Evolutionary conservation across 768 basidiomycete genomes (phyloP).

Genomic region (Trametes gibbosa): DNA sequence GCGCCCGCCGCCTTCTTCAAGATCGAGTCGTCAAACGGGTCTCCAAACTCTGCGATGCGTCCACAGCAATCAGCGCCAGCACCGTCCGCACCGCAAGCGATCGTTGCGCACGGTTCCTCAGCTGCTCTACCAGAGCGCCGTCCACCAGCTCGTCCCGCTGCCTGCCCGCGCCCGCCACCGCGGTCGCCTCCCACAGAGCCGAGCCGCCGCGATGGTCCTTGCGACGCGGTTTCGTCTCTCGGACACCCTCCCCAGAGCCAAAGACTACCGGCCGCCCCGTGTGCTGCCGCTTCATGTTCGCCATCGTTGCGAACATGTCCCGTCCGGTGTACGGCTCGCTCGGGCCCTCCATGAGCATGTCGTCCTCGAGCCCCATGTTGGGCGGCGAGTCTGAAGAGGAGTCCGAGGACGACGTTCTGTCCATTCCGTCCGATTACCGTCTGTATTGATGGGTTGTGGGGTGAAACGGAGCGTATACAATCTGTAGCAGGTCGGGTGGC

Average conservation of each 20-base stretch:
- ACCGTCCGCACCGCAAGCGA: too few species aligned
- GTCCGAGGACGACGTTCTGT: conserved; percentile 23
- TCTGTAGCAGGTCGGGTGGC: background rate
- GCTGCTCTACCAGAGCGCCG: conserved; percentile 18
- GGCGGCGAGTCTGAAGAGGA: conserved; percentile 23
- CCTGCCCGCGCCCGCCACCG: background rate
- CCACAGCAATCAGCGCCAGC: background rate
- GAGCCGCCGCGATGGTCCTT: conserved; percentile 12
- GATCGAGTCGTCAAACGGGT: conserved; percentile 29
- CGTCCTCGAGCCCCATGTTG: background rate
- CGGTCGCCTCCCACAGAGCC: conserved; percentile 1
- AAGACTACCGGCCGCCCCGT: background rate
- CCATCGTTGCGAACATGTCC: background rate
- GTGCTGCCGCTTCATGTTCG: conserved; percentile 12
- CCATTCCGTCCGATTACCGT: conserved; percentile 7
- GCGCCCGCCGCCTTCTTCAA: conserved; percentile 22
- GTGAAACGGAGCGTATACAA: too few species aligned
- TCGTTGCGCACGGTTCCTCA: conserved; percentile 19
- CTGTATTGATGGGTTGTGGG: too few species aligned
- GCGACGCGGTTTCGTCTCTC: conserved; percentile 24
- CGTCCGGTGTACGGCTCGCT: background rate
- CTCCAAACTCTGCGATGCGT: conserved; percentile 26
- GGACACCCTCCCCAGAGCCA: conserved; percentile 8
- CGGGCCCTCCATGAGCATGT: background rate
- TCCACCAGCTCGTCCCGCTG: conserved; percentile 28